Evolutionary conservation across 768 basidiomycete genomes (phyloP), one percentile per base, ranked within the genome.

Genomic region (Lactarius psammicola): DNA sequence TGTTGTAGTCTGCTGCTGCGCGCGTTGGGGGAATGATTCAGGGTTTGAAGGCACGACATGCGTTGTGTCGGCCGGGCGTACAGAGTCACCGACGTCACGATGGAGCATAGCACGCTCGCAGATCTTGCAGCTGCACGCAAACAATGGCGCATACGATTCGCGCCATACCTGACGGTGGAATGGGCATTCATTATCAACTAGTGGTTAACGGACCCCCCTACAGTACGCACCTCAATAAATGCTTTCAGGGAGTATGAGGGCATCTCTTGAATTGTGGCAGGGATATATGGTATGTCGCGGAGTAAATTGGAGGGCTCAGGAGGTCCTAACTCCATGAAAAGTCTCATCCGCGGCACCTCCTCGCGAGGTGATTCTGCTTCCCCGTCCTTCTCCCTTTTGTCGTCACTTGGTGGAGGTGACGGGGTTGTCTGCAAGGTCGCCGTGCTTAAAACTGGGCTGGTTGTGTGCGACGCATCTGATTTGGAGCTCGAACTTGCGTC

Each of bases 351-450:
- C 36, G 71, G 40, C 28, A 72, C 67, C 46, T 63, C 64, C 11
- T 70, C 70, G 5, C 66, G 63, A 2, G 74, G 76, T 49, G 73
- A 72, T 20, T 68, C 65, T 8, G 65, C 68, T 4, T 75, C 76
- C 10, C 76, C 75, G 3, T 76, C 75, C 61, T 78, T 80, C 54
- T 76, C 75, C 15, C 76, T 76, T 65, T 77, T 78, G 62, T 75
- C 75, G 49, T 74, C 72, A 23, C 72, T 76, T 8, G 89, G 89
- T 0, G 88, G 86, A 0, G 89, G 89, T 2, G 87, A 88, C 0
- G 89, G 89, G 8, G 89, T 90, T n/a, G 89, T 92, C 67, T 87
- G 86, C 34, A 91, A 72, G 8, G 89, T 92, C 9, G 87, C 84
- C 1, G 88, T 87, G 15, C 88, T 89, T 31, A 90, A 72, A 4